Conservation (phyloP, 2,329 filamentous ascomycete species). For the Clonostachys byssicola region DNA sequence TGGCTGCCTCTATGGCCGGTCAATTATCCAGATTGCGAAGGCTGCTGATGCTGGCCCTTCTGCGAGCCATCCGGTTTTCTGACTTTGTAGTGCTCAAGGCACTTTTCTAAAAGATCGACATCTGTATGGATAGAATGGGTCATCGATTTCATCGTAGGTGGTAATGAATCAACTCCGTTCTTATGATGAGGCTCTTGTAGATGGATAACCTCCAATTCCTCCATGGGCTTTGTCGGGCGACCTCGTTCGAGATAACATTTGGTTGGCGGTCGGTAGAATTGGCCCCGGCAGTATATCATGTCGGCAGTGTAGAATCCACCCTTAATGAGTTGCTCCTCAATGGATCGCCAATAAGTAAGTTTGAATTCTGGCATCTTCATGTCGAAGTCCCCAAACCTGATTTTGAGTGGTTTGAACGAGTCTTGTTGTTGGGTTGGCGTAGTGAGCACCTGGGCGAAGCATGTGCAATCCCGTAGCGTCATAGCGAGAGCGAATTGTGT, state of each 20-base stretch:
- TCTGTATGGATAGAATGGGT: neutral
- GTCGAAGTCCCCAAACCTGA: slow-evolving; percentile 72
- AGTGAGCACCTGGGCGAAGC: slow-evolving; percentile 59
- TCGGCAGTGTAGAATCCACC: slow-evolving; percentile 64
- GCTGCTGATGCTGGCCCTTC: too few relatives aligned
- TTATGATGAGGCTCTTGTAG: neutral
- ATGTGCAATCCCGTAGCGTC: slow-evolving; percentile 77
- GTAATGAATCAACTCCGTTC: neutral
- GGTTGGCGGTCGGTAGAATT: slow-evolving; percentile 27
- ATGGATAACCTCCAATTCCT: neutral
- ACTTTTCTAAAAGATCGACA: neutral
- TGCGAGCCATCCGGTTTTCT: neutral
- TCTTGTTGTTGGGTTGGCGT: slow-evolving; percentile 12
- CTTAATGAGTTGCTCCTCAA: slow-evolving; percentile 58
- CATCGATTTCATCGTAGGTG: neutral
- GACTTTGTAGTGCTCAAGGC: neutral
- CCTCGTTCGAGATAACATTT: slow-evolving; percentile 25
- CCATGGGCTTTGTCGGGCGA: neutral
- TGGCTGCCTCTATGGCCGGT: too few relatives aligned
- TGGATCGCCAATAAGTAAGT: slow-evolving; percentile 61
- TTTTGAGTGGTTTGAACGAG: slow-evolving; percentile 31
- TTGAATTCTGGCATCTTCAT: slow-evolving; percentile 68
- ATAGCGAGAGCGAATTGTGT: slow-evolving; percentile 63
- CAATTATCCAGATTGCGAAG: too few relatives aligned
- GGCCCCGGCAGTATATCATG: slow-evolving; percentile 24